Base-by-base conservation (phyloP, 176 grass and related monocot genomes). In the Lolium rigidum region DNA sequence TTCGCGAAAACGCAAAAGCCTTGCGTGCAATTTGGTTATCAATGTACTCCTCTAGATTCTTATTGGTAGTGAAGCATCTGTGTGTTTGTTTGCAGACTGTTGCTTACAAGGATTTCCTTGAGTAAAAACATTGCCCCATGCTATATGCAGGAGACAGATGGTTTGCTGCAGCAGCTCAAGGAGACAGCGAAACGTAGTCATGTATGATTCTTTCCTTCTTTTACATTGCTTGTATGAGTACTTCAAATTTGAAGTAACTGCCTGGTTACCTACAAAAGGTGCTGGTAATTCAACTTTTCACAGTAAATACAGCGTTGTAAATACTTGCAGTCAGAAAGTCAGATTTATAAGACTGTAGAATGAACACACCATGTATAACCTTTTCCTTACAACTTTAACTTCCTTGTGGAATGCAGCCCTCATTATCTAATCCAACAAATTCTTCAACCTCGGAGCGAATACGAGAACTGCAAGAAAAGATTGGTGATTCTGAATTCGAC, bases 401-500 rank as follows among this genome's bases (percentile, higher is more conserved):
- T 68, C 7, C 47, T 68, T 86, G 17, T 78, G 49, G 41, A 63
- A 65, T 84, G 17, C 84, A 98, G 97, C 59, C 83, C 14, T 94
- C 82, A 10, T 87, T 95, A 61, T 94, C 90, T 83, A 85, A 93
- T 76, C 87, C 90, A 86, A 92, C 90, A 81, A 86, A 85, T 82
- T 89, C 73, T 15, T 79, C 82, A 67, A 47, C 37, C 20, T 86
- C 87, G 7, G 82, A 92, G 47, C 95, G 88, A 86, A 61, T 95
- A 80, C 76, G 82, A 56, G 88, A 84, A 65, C 58, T 94, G 18
- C 58, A 89, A 79, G 48, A 88, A 86, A 88, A 88, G 77, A 82
- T 88, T 58, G 88, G 82, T 73, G 97, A 92, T 41, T 90, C 74
- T 43, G 92, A 98, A 90, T 88, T 98, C 20, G 90, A 98, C 79